Evolutionary conservation across 1,284 basidiomycete genomes (phyloP).

Genomic region (Fomitopsis schrenkii): DNA sequence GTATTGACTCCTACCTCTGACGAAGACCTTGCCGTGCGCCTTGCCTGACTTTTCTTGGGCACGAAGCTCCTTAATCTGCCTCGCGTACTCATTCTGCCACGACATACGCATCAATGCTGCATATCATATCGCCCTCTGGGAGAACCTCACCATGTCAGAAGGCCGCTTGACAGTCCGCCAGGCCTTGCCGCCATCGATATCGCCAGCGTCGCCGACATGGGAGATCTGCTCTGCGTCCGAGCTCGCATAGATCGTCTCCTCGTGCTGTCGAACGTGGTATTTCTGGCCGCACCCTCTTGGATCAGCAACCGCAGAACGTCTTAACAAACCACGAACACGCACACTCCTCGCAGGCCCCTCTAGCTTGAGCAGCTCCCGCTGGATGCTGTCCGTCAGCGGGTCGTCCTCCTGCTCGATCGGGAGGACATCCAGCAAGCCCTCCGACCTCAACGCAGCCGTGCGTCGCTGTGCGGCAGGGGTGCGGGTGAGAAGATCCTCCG

Average conservation of each 20-base stretch:
- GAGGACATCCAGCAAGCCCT: slow-evolving; percentile 38
- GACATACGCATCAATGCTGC: background rate
- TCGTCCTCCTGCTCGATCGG: slow-evolving; percentile 43
- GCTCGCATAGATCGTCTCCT: slow-evolving; percentile 77
- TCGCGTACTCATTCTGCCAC: slow-evolving; percentile 84
- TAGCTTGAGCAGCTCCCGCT: slow-evolving; percentile 60
- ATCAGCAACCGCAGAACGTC: slow-evolving; percentile 4
- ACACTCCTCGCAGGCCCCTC: slow-evolving; percentile 49
- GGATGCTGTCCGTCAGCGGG: slow-evolving; percentile 59
- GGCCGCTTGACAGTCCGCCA: slow-evolving; percentile 88
- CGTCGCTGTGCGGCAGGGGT: slow-evolving; percentile 27
- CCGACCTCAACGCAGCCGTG: slow-evolving; percentile 21
- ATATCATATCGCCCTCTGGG: slow-evolving; percentile 1
- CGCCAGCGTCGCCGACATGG: slow-evolving; percentile 69
- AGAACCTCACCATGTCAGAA: slow-evolving; percentile 77
- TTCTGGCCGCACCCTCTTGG: slow-evolving; percentile 24
- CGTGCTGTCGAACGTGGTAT: slow-evolving; percentile 68
- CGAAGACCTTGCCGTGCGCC: slow-evolving; percentile 89
- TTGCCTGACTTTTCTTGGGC: slow-evolving; percentile 76
- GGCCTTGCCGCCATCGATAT: slow-evolving; percentile 78
- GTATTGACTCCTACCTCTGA: slow-evolving; percentile 59
- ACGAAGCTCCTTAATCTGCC: slow-evolving; percentile 80
- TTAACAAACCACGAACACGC: slow-evolving; percentile 19
- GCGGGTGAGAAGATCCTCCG: slow-evolving; percentile 36
- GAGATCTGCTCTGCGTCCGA: slow-evolving; percentile 66